phyloP scores from a whole-genome alignment of 2,329 filamentous ascomycete species.

The Niveomyces coronatus region DNA sequence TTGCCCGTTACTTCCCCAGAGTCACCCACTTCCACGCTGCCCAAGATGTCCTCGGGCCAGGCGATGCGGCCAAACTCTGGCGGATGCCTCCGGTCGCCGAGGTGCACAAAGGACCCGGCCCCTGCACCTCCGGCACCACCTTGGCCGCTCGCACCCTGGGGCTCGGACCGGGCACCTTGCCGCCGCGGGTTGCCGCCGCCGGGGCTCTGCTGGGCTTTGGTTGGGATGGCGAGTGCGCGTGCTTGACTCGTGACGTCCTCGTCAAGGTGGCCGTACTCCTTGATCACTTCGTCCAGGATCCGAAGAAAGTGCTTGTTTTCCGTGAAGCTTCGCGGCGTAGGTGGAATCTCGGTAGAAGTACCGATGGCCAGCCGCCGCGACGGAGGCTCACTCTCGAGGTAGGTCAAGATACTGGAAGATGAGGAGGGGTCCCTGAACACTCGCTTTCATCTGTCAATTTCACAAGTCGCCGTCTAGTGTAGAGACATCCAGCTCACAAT shows the following conservation, averaged over 20 bases:
- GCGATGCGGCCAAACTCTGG: conserved; percentile 59
- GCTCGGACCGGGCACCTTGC: conserved; percentile 16
- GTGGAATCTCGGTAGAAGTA: conserved; percentile 46
- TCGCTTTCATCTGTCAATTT: conserved; percentile 35
- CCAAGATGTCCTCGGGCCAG: conserved; percentile 60
- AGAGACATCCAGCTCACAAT: conserved; percentile 34
- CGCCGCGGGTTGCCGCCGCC: conserved; percentile 41
- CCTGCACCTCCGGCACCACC: conserved; percentile 52
- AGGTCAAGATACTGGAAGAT: conserved; percentile 44
- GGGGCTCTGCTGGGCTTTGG: conserved; percentile 41
- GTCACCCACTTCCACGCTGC: conserved; percentile 54
- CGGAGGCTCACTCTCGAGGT: conserved; percentile 48
- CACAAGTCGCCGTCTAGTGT: not conserved
- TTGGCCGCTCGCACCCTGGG: conserved; percentile 44
- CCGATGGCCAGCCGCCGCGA: conserved; percentile 46
- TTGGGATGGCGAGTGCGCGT: conserved; percentile 47
- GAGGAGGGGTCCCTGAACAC: conserved; percentile 40
- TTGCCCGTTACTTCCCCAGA: conserved; percentile 46
- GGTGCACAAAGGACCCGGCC: conserved; percentile 52
- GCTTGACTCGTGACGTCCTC: conserved; percentile 46
- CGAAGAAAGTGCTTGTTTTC: conserved; percentile 50
- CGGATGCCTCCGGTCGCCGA: conserved; percentile 53
- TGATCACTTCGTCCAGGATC: conserved; percentile 48
- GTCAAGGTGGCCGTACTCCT: conserved; percentile 45
- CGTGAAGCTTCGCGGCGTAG: conserved; percentile 48